These are phyloP conservation scores for Apiospora pterosperma DNA, from an alignment of 2,329 filamentous ascomycete genomes.

Conservation along the genomic window DNA sequence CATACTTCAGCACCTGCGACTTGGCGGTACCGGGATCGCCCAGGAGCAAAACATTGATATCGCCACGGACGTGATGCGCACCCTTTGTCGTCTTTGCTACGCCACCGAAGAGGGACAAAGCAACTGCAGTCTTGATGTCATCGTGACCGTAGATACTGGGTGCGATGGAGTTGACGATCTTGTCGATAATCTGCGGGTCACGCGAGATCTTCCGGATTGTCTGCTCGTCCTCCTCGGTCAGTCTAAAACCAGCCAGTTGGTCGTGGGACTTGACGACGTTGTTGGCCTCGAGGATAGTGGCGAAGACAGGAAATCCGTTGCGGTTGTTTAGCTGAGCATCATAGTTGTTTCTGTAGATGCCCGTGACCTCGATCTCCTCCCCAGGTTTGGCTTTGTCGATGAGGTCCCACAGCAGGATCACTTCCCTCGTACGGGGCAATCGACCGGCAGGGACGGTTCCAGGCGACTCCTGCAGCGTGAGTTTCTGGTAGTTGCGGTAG, in stretches of 20 bases:
- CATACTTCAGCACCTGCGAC: slow-evolving; percentile 95
- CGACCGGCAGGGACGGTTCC: slow-evolving; percentile 95
- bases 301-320: slow-evolving; percentile 97
- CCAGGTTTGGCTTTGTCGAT: slow-evolving; percentile 97
- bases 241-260: slow-evolving; percentile 90
- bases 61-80: slow-evolving; percentile 85
- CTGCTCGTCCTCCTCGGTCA: slow-evolving; percentile 93
- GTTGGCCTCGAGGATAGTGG: slow-evolving; percentile 95
- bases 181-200: slow-evolving; percentile 89
- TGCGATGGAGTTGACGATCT: slow-evolving; percentile 87
- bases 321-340: slow-evolving; percentile 97
- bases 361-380: slow-evolving; percentile 95
- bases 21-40: slow-evolving; percentile 98
- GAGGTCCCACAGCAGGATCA: slow-evolving; percentile 93
- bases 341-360: slow-evolving; percentile 97
- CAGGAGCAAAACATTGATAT: slow-evolving; percentile 95
- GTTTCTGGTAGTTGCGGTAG: slow-evolving; percentile 97
- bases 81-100: slow-evolving; percentile 90
- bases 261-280: slow-evolving; percentile 97
- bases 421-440: slow-evolving; percentile 87
- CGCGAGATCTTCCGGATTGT: slow-evolving; percentile 83
- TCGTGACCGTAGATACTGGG: slow-evolving; percentile 96
- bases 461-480: slow-evolving; percentile 94
- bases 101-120: slow-evolving; percentile 90
- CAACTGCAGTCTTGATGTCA: slow-evolving; percentile 96